Evolutionary conservation across 805 yeast species (phyloP).

Genomic region (Isabelozyma rhagii): DNA sequence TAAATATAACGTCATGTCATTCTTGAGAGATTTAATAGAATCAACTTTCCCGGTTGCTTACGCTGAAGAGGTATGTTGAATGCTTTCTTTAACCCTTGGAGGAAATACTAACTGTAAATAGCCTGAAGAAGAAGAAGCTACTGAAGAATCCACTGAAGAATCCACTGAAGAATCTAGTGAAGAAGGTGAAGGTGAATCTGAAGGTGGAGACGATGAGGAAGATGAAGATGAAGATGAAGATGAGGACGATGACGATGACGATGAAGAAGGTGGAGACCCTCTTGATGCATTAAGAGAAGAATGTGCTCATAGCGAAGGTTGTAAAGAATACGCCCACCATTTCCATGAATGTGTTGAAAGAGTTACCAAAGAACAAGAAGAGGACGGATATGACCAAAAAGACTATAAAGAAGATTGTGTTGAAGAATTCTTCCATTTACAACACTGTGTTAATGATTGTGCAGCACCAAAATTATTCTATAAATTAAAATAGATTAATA

Average conservation of each 20-base stretch:
- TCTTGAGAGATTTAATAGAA: conserved; percentile 74
- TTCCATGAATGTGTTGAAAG: conserved; percentile 94
- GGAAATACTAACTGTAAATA: conserved; percentile 11
- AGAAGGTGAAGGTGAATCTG: conserved; percentile 18
- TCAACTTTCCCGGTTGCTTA: conserved; percentile 77
- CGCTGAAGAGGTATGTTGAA: conserved; percentile 65
- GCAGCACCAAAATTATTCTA: conserved; percentile 86
- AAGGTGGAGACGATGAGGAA: conserved; percentile 34
- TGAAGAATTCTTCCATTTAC: conserved; percentile 96
- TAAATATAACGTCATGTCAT: conserved; percentile 32
- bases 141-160: conserved; percentile 20
- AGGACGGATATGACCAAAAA: conserved; percentile 74
- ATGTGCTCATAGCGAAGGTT: conserved; percentile 64
- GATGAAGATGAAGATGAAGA: conserved; percentile 55
- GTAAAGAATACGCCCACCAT: conserved; percentile 79
- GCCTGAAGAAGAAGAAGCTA: conserved; percentile 24
- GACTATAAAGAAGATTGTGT: conserved; percentile 94
- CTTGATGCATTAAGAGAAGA: conserved; percentile 44
- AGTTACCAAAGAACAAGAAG: conserved; percentile 84
- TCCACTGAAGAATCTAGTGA: conserved; percentile 39
- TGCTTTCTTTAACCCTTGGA: not conserved
- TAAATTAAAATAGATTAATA: conserved; percentile 63
- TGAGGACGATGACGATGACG: conserved; percentile 65
- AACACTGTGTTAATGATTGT: conserved; percentile 89
- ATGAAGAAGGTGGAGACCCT: conserved; percentile 58